These are phyloP conservation scores for Neurospora sp. DNA, from an alignment of 495 filamentous ascomycete species.

Conservation along the genomic window DNA sequence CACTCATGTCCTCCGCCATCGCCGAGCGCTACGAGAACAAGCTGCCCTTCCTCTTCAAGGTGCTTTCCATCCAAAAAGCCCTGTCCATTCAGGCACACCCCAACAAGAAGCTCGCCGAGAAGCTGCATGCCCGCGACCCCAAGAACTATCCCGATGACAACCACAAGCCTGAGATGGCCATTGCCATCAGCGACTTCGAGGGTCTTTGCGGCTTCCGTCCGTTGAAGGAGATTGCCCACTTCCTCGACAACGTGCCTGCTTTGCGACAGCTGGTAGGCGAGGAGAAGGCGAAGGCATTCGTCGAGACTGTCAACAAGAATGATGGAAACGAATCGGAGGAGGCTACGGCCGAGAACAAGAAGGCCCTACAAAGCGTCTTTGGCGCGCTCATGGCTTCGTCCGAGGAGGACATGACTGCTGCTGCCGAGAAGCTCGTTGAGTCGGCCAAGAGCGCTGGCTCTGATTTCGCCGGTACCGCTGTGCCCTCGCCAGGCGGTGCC, in stretches of 20 bases:
- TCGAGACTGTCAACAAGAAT: constrained; percentile 53
- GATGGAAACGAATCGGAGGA: constrained; percentile 44
- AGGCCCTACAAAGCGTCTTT: constrained; percentile 64
- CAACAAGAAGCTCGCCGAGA: constrained; percentile 92
- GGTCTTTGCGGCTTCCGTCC: constrained; percentile 94
- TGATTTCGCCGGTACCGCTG: constrained; percentile 48
- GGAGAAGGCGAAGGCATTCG: constrained; percentile 54
- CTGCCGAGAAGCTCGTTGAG: constrained; percentile 55
- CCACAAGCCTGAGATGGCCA: constrained; percentile 99
- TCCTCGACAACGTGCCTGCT: constrained; percentile 62
- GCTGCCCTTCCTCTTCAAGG: constrained; percentile 95
- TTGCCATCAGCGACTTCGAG: constrained; percentile 92
- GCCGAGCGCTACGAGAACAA: constrained; percentile 48
- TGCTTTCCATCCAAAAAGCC: constrained; percentile 86
- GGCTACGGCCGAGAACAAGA: constrained; percentile 57
- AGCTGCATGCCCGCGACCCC: constrained; percentile 73
- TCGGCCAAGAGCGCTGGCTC: constrained; percentile 54
- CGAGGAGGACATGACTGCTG: constrained; percentile 50
- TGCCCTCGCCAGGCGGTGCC: constrained; percentile 27
- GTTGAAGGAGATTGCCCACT: constrained; percentile 73
- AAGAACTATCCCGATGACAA: constrained; percentile 99
- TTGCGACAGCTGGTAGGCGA: constrained; percentile 71
- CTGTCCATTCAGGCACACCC: constrained; percentile 96
- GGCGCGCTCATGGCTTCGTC: constrained; percentile 68
- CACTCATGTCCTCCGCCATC: constrained; percentile 63